Percentiles rank a stretch among this genome's conserved stretches.
These are phyloP conservation scores for Mycosphaerella sp. DNA, from an alignment of 2,329 filamentous ascomycete species.

Conservation along the genomic window DNA sequence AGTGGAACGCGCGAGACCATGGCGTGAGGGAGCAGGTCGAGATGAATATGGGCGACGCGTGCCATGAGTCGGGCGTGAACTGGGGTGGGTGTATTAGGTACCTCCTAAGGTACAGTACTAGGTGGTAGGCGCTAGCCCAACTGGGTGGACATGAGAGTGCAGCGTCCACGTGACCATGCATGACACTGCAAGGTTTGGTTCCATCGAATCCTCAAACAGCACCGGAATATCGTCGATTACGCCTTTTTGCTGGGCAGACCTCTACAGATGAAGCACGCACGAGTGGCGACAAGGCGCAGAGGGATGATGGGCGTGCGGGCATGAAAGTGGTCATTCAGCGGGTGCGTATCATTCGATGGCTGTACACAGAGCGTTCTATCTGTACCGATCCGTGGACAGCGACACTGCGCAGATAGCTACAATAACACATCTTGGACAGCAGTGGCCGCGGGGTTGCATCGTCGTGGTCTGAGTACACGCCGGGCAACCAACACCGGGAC, in stretches of 20 bases:
- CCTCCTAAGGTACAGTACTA: no score
- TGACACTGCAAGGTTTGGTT: no score
- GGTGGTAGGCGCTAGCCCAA: no score
- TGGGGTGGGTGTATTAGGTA: neutral
- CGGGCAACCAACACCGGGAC: no score
- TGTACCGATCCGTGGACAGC: neutral
- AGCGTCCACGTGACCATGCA: neutral
- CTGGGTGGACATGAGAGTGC: neutral
- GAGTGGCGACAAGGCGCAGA: no score
- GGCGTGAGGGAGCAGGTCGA: neutral
- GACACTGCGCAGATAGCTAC: neutral
- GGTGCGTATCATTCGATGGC: neutral
- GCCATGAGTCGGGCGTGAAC: slow-evolving; percentile 10
- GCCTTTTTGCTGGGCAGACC: no score
- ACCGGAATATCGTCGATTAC: no score
- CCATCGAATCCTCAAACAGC: no score
- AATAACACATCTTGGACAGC: neutral
- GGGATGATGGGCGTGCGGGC: no score
- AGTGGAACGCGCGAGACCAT: slow-evolving; percentile 23
- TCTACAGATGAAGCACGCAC: no score
- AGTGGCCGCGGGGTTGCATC: neutral
- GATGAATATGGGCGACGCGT: neutral
- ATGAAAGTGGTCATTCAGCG: neutral
- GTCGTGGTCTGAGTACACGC: neutral
- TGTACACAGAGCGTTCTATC: neutral